Evolutionary conservation across 176 grass and related monocot genomes (phyloP), one percentile per base, ranked within the genome.

Genomic region (Triticum dicoccoides): DNA sequence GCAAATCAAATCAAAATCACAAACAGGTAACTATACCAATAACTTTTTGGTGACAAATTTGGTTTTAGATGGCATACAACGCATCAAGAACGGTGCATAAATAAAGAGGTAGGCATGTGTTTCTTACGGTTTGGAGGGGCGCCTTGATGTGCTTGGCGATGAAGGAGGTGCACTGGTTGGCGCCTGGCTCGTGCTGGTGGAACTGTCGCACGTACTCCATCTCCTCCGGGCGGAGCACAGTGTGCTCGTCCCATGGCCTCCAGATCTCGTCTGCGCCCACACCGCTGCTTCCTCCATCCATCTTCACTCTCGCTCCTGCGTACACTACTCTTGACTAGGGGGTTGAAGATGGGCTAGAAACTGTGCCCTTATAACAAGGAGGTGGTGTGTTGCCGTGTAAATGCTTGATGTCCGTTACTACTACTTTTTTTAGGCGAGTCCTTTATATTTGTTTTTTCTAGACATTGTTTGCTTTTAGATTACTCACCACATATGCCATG

Each of bases 61-160:
- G 45, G 3, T 56, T 54, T 37, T 41, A 12, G 37, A 41, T 42
- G 67, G 9, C 69, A 42, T 41, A 13, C 10, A 9, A 6, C 10
- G 27, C 75, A 58, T 61, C 30, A 23, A 23, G 30, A 78, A 37
- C 10, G 11, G 38, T 23, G 56, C 3, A 54, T 38, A 77, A 20
- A 33, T 41, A 9, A 54, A 54, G 35, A 70, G 20, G 34, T 38
- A 42, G 11, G 20, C 11, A 9, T 63, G 7, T 23, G 18, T 24
- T 21, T 54, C 86, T 89, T 91, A 91, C 93, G 2, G 90, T 90
- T 73, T 98, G 85, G 34, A 95, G 87, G 66, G 93, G 95, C 0
- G 91, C 95, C 76, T 81, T 92, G 83, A 95, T 84, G 77, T 93
- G 91, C 89, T 95, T 92, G 87, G 89, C 81, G 27, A 98, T 75